These are phyloP conservation scores for Neurospora crassa DNA, from an alignment of 2,329 filamentous ascomycete species.

Conservation along the genomic window DNA sequence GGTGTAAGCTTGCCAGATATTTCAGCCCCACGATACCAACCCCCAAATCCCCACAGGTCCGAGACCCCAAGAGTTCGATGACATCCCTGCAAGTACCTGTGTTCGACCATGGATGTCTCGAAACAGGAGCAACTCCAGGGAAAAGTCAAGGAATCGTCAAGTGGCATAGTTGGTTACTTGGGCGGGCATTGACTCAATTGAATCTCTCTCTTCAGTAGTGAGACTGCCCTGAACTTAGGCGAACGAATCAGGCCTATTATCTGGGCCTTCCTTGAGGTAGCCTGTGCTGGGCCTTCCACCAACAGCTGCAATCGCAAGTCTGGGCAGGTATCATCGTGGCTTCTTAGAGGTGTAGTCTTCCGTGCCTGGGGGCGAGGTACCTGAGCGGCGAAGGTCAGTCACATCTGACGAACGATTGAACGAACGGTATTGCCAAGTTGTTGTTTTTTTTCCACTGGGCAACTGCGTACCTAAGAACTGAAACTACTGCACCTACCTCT, in stretches of 20 bases:
- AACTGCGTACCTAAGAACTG: neutral
- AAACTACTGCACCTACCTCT: neutral
- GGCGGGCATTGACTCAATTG: neutral
- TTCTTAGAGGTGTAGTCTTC: neutral
- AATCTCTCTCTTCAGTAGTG: neutral
- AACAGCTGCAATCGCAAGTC: neutral
- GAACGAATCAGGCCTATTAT: neutral
- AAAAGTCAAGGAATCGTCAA: neutral
- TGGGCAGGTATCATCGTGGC: neutral
- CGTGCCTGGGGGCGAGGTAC: neutral
- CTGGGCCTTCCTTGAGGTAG: neutral
- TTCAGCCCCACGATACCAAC: neutral
- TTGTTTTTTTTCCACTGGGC: neutral
- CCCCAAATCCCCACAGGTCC: neutral
- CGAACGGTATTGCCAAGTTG: neutral
- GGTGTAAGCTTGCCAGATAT: neutral
- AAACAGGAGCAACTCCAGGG: neutral
- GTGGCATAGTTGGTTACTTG: neutral
- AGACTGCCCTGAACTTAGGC: neutral
- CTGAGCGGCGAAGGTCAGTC: neutral
- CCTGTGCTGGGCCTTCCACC: neutral
- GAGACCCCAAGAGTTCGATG: neutral
- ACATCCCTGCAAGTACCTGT: neutral
- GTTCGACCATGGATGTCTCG: neutral
- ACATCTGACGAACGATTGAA: neutral